Evolutionary conservation across 2,329 filamentous ascomycete species (phyloP), one percentile per base, ranked within the genome.

Genomic region (Tricladium varicosporioides): DNA sequence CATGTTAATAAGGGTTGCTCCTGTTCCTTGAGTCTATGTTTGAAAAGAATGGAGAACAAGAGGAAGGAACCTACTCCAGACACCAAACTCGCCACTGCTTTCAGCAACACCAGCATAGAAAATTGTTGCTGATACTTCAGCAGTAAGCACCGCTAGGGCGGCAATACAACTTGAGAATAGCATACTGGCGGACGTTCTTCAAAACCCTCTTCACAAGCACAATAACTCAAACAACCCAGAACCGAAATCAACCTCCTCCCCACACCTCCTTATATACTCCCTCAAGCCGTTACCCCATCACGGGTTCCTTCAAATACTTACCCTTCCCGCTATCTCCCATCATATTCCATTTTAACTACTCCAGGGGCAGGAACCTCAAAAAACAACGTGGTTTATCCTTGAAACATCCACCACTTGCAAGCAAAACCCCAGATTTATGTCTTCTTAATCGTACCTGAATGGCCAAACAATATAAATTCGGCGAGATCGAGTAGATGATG

Each of bases 41-140:
- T n/a, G n/a, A n/a, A n/a, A n/a, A n/a, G n/a, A n/a, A n/a, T n/a
- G n/a, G 13, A 22, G 36, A 2, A 14, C 44, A 47, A 18, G 11
- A 9, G 0, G 5, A 27, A 2, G 8, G 11, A 15, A 11, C 16
- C 13, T 60, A 66, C 74, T 75, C 63, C 71, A 78, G 1, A 74
- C 75, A 31, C 76, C 76, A 61, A 78, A 78, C 59, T 79, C 76
- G 44, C 76, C 76, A 55, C 76, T 69, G 5, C 75, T 77, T 61
- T 78, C 75, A 5, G 76, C 74, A 13, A 79, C 76, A 56, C 76
- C 76, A 15, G 76, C 76, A 62, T 77, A 78, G 63, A 72, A 78
- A 60, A 79, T 78, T 1, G 74, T 78, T 5, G 75, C 75, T 10
- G 60, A 46, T 16, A 60, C 63, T 27, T 58, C 52, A n/a, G 53